Conservation (phyloP, 163 green algal genomes). For the Coccomyxa subellipsoidea region DNA sequence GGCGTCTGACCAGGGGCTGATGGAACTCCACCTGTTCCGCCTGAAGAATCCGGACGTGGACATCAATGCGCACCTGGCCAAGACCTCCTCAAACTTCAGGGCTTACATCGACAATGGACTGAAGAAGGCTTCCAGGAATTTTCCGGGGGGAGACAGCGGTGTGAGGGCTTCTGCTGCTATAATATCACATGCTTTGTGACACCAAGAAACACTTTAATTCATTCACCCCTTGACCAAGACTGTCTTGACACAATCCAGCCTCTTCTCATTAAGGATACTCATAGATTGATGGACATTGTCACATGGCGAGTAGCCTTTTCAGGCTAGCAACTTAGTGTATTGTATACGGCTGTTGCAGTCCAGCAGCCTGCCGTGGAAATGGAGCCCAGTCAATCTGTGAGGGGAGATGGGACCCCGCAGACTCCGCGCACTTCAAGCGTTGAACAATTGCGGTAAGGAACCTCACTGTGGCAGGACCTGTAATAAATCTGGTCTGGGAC, state of each 20-base stretch:
- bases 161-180: too few relatives aligned
- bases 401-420: not conserved
- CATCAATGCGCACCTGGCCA: constrained; percentile 37
- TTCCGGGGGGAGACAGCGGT: not conserved
- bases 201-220: too few relatives aligned
- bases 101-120: constrained; percentile 37
- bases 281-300: too few relatives aligned
- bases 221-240: too few relatives aligned
- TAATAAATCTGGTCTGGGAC: too few relatives aligned
- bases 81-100: constrained; percentile 42
- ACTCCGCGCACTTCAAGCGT: not conserved
- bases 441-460: not conserved
- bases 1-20: constrained; percentile 48
- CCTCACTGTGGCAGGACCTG: too few relatives aligned
- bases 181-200: too few relatives aligned
- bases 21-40: constrained; percentile 69
- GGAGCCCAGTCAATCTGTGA: not conserved
- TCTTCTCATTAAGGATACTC: too few relatives aligned
- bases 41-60: constrained; percentile 55
- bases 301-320: too few relatives aligned
- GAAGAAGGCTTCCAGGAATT: not conserved
- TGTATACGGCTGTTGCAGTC: too few relatives aligned
- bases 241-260: too few relatives aligned
- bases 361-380: not conserved
- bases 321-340: too few relatives aligned